These are phyloP conservation scores for Cylindrotheca fusiformis DNA, from an alignment of 108 stramenopile species.

Conservation along the genomic window DNA sequence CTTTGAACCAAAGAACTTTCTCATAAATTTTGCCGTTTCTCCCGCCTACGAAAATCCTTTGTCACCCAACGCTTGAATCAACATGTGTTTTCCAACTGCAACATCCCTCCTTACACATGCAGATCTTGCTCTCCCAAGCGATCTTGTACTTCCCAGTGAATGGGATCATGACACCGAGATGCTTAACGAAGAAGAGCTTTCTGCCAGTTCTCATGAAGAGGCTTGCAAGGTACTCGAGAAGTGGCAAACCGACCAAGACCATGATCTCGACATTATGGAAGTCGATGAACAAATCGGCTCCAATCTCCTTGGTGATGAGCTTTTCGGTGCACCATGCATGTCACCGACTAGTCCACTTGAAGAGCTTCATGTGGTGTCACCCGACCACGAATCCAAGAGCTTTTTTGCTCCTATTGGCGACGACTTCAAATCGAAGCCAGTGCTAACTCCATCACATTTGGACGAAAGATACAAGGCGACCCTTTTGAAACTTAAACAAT, in stretches of 20 bases:
- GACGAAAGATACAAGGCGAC: conserved; percentile 41
- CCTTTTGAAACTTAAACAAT: conserved; percentile 36
- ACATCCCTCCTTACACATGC: conserved; percentile 2
- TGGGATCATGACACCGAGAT: conserved; percentile 33
- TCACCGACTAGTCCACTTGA: conserved; percentile 37
- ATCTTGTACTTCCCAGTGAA: conserved; percentile 26
- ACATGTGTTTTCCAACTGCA: conserved; percentile 12
- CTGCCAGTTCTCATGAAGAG: conserved; percentile 40
- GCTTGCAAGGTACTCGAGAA: conserved; percentile 49
- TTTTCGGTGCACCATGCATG: conserved; percentile 36
- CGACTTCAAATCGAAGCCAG: conserved; percentile 5
- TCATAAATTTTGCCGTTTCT: no score
- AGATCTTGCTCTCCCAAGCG: conserved; percentile 5
- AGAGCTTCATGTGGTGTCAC: conserved; percentile 25
- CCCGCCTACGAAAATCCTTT: not conserved
- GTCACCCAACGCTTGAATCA: not conserved
- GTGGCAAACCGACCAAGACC: conserved; percentile 39
- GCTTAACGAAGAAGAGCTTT: conserved; percentile 32
- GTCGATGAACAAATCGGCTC: conserved; percentile 56
- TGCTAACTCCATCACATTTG: conserved; percentile 21
- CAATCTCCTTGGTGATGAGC: conserved; percentile 47
- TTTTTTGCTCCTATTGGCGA: conserved; percentile 32
- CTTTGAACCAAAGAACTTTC: no score
- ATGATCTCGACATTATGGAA: conserved; percentile 46
- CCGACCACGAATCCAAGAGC: conserved; percentile 19